A percentile compares a stretch with the other conserved stretches of the same genome.
Evolutionary conservation across 331 rosid genomes (phyloP).

Genomic region (Malus hybrid): DNA sequence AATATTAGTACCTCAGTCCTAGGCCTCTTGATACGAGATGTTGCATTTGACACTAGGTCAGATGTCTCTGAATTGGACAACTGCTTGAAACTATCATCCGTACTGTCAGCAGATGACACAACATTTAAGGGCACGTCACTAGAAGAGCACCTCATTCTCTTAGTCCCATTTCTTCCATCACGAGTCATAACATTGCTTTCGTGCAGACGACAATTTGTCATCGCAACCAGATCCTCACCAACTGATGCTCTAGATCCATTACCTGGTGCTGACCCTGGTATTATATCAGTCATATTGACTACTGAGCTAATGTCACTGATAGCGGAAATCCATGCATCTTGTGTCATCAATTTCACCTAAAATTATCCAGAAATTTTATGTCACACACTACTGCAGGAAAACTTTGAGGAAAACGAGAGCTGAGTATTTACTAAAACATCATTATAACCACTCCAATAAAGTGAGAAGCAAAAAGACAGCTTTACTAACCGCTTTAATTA

Average conservation of each 20-base stretch:
- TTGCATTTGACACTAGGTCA: conserved; percentile 66
- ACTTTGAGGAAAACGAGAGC: background rate
- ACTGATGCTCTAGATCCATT: conserved; percentile 92
- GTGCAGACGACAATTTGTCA: conserved; percentile 77
- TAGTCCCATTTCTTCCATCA: conserved; percentile 66
- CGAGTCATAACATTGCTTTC: conserved; percentile 56
- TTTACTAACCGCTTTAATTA: conserved; percentile 71
- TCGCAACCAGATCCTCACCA: conserved; percentile 88
- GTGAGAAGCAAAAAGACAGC: conserved; percentile 17
- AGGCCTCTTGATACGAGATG: conserved; percentile 59
- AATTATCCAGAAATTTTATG: background rate
- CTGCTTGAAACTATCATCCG: conserved; percentile 51
- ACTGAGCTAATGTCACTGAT: conserved; percentile 74
- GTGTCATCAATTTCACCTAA: conserved; percentile 77
- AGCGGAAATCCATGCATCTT: conserved; percentile 51
- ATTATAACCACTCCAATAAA: background rate
- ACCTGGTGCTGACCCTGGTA: conserved; percentile 91
- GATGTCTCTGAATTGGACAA: conserved; percentile 45
- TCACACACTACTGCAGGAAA: background rate
- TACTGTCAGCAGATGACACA: conserved; percentile 57
- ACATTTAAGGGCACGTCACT: conserved; percentile 68
- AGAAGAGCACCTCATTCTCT: conserved; percentile 69
- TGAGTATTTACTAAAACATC: background rate
- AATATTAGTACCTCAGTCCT: conserved; percentile 52
- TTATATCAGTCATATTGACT: conserved; percentile 79